Conservation (phyloP, 371 early-diverging fungal genomes). For the Mucor ambiguus region DNA sequence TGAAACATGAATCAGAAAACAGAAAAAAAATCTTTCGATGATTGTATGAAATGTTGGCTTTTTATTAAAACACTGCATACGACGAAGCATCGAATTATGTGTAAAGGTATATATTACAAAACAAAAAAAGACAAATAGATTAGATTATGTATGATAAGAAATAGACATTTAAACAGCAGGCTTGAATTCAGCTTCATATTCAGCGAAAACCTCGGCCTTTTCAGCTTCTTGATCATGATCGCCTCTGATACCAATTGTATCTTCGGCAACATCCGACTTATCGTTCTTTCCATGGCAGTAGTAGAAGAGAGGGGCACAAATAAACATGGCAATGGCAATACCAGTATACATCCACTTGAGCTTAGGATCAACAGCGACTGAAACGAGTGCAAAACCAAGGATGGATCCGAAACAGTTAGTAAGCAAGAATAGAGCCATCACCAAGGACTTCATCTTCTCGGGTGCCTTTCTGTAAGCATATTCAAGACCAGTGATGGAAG, state of each 20-base stretch:
- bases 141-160: background rate
- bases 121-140: background rate
- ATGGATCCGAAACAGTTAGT: slow-evolving; percentile 70
- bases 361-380: slow-evolving; percentile 68
- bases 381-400: slow-evolving; percentile 68
- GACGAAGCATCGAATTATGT: background rate
- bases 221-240: slow-evolving; percentile 5
- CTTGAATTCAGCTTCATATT: slow-evolving; percentile 14
- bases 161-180: slow-evolving; percentile 3
- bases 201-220: slow-evolving; percentile 66
- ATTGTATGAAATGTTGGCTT: background rate
- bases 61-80: background rate
- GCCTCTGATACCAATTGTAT: slow-evolving; percentile 27
- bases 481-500: slow-evolving; percentile 79
- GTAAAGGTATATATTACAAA: slow-evolving; percentile 1
- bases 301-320: slow-evolving; percentile 31
- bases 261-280: slow-evolving; percentile 30
- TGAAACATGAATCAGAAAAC: no score
- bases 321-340: slow-evolving; percentile 31
- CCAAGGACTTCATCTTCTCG: slow-evolving; percentile 72
- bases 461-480: slow-evolving; percentile 80
- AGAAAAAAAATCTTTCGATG: background rate
- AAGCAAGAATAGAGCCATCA: slow-evolving; percentile 72
- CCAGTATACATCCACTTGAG: slow-evolving; percentile 68
- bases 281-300: slow-evolving; percentile 36